Conservation (phyloP, 352 stramenopile genomes). For the Pythium guiyangense region DNA sequence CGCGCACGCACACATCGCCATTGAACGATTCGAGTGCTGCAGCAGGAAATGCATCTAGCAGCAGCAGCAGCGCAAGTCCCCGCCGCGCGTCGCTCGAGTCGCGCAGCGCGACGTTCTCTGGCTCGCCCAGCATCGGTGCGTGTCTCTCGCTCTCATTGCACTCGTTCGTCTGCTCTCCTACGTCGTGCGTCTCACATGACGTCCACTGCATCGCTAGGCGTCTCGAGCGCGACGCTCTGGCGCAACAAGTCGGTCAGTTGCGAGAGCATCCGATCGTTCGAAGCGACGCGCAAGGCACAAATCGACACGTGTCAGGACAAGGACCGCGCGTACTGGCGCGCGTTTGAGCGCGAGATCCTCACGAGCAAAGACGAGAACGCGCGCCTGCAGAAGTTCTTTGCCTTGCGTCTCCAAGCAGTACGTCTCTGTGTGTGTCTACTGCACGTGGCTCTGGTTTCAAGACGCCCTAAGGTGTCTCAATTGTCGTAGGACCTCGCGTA, state of each 20-base stretch:
- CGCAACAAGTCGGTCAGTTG: slow-evolving; percentile 55
- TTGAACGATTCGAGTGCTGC: too few species aligned
- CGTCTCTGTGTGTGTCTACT: slow-evolving; percentile 3
- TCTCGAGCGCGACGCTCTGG: slow-evolving; percentile 41
- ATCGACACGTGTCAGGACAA: slow-evolving; percentile 67
- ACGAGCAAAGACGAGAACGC: slow-evolving; percentile 59
- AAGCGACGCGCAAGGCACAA: slow-evolving; percentile 51
- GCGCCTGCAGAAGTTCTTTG: slow-evolving; percentile 65
- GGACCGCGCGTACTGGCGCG: slow-evolving; percentile 69
- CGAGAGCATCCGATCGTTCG: slow-evolving; percentile 60
- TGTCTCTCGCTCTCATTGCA: slow-evolving; percentile 5
- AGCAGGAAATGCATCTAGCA: too few species aligned
- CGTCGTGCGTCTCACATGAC: neutral
- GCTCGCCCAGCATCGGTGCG: slow-evolving; percentile 2
- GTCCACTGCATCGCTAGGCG: slow-evolving; percentile 3
- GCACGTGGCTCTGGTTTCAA: neutral
- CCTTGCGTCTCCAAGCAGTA: slow-evolving; percentile 54
- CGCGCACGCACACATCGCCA: too few species aligned
- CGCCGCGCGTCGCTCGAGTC: slow-evolving; percentile 5
- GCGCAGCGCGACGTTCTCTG: slow-evolving; percentile 10
- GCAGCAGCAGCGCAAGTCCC: too few species aligned
- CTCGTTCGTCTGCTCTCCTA: neutral
- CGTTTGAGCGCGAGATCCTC: slow-evolving; percentile 74
- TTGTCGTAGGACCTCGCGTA: slow-evolving; percentile 54
- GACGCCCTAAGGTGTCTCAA: neutral